These are phyloP conservation scores for Blepharisma stoltei DNA, from an alignment of 73 alveolate species.

Conservation along the genomic window DNA sequence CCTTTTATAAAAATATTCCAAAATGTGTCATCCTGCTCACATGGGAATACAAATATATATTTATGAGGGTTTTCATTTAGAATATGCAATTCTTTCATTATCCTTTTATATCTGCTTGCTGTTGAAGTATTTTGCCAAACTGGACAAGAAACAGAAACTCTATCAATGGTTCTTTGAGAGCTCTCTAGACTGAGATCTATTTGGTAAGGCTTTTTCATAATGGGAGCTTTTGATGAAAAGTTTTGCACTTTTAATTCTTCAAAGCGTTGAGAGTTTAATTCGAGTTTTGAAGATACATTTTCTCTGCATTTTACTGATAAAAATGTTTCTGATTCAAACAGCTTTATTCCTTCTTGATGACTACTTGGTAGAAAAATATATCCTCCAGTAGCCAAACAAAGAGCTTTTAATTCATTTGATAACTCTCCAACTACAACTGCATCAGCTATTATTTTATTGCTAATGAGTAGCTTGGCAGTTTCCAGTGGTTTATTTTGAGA, in stretches of 20 bases:
- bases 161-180: no score
- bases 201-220: no score
- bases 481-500: slow-evolving; percentile 35
- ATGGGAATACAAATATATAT: slow-evolving; percentile 35
- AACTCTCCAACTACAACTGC: slow-evolving; percentile 46
- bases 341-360: slow-evolving; percentile 37
- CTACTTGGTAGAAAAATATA: slow-evolving; percentile 42
- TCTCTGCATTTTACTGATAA: slow-evolving; percentile 24
- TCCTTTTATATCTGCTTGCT: slow-evolving; percentile 8
- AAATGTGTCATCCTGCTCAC: slow-evolving; percentile 35
- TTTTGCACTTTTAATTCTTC: no score
- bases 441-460: slow-evolving; percentile 37
- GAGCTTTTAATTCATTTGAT: slow-evolving; percentile 40
- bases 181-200: no score
- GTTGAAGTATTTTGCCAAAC: no score
- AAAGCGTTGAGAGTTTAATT: no score
- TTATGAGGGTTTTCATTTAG: slow-evolving; percentile 8
- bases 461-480: slow-evolving; percentile 33
- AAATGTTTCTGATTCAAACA: slow-evolving; percentile 47
- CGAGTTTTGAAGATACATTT: no score
- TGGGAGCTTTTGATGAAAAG: no score
- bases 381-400: slow-evolving; percentile 51
- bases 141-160: no score
- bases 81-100: slow-evolving; percentile 32
- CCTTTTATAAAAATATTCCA: slow-evolving; percentile 49